Evolutionary conservation across 1,284 basidiomycete genomes (phyloP), one percentile per base, ranked within the genome.

Genomic region (Ganoderma resinaceum): DNA sequence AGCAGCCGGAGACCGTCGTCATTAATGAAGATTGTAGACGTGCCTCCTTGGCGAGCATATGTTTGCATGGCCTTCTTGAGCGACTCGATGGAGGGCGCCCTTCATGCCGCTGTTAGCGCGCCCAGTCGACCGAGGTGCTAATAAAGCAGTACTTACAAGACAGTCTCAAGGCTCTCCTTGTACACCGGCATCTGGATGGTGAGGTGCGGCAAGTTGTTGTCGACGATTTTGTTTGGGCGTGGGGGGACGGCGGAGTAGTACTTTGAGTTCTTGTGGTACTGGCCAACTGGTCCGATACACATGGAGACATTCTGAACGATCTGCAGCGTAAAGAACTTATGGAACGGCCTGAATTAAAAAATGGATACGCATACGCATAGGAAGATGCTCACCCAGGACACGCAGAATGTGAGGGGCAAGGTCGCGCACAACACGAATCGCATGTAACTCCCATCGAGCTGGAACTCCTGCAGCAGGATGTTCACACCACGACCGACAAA

Each of bases 151-250:
- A 77, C 79, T 70, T 62, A 81, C 79, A 83, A 75, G 62, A 82
- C 81, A 20, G 69, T 71, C 20, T 83, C 80, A 55, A 77, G 70
- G 63, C 78, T 78, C 75, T 83, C 83, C 78, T 86, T 87, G 82
- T 87, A 88, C 20, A 87, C 86, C 20, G 86, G 86, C 81, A 87
- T 83, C 76, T 86, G 83, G 66, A 87, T 84, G 8, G 87, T 87
- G 69, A 89, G 79, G 76, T 87, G 86, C 11, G 86, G 83, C 23
- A 88, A 80, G 68, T 80, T 79, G 64, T 81, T 81, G 69, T 83
- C 82, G 46, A 83, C 82, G 42, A 80, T 69, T 72, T 82, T 82
- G 73, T 80, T 82, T 46, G 81, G 74, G 12, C 77, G 75, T 0
- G 85, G 85, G 52, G 81, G 73, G 63, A 80, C 69, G 26, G 83